Percentiles rank a stretch among this genome's conserved stretches.
phyloP scores from a whole-genome alignment of 2,329 filamentous ascomycete genomes.

The Microdochium nivale region DNA sequence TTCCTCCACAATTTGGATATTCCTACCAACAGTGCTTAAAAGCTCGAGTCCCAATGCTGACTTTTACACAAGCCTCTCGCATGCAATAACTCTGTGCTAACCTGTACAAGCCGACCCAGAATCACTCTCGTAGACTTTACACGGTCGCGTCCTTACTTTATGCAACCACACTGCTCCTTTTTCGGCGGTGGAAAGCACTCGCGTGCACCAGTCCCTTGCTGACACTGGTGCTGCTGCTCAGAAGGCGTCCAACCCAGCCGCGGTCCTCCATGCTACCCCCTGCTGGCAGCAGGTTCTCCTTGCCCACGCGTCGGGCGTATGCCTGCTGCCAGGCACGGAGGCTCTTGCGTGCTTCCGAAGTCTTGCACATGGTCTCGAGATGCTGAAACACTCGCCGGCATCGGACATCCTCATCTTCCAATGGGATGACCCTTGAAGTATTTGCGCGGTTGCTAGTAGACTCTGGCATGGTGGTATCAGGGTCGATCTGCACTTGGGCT shows the following conservation, averaged over 20 bases:
- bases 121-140: too few relatives aligned
- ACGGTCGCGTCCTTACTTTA: not conserved
- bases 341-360: slow-evolving; percentile 36
- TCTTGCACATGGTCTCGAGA: slow-evolving; percentile 37
- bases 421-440: not conserved
- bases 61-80: too few relatives aligned
- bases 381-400: slow-evolving; percentile 34
- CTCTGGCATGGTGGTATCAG: not conserved
- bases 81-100: too few relatives aligned
- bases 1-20: too few relatives aligned
- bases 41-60: too few relatives aligned
- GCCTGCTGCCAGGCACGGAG: slow-evolving; percentile 38
- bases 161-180: not conserved
- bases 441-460: not conserved
- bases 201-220: not conserved
- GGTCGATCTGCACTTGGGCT: not conserved
- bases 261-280: slow-evolving; percentile 17
- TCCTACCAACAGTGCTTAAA: too few relatives aligned
- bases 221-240: slow-evolving; percentile 7
- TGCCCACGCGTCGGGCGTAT: slow-evolving; percentile 32
- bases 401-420: slow-evolving; percentile 31
- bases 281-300: slow-evolving; percentile 29
- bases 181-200: not conserved
- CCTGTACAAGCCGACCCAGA: too few relatives aligned
- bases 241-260: slow-evolving; percentile 17